Evolutionary conservation across 495 filamentous ascomycete species (phyloP).

Genomic region (Neurospora sp.): DNA sequence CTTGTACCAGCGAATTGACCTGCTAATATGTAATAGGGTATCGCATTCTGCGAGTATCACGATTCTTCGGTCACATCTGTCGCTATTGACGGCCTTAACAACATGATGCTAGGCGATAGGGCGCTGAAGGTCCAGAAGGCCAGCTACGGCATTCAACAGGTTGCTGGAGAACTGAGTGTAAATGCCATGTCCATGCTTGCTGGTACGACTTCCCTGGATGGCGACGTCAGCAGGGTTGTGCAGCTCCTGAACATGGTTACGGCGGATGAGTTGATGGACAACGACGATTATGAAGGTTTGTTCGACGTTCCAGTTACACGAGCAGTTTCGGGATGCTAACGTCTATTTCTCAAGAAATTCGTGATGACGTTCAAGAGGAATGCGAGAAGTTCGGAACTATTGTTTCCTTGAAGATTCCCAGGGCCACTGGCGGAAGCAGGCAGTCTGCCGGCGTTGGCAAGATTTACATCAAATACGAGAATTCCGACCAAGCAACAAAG

Average conservation of each 20-base stretch:
- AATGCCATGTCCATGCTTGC: conserved; percentile 99
- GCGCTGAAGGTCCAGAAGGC: conserved; percentile 78
- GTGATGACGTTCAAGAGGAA: conserved; percentile 83
- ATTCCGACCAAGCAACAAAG: conserved; percentile 63
- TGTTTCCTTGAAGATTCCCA: conserved; percentile 78
- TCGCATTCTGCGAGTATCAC: conserved; percentile 92
- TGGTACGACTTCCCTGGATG: conserved; percentile 70
- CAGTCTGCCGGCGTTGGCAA: conserved; percentile 88
- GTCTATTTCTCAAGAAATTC: conserved; percentile 58
- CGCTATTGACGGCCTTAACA: conserved; percentile 83
- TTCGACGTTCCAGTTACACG: conserved; percentile 3
- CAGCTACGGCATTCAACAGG: conserved; percentile 86
- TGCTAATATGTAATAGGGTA: conserved; percentile 49
- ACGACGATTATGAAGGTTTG: conserved; percentile 86
- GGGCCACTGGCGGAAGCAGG: conserved; percentile 70
- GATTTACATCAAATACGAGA: conserved; percentile 92
- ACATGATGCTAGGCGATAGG: conserved; percentile 82
- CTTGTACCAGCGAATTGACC: background rate
- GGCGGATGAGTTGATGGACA: conserved; percentile 84
- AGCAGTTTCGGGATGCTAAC: conserved; percentile 3
- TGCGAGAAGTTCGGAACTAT: conserved; percentile 83
- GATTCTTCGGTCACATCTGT: conserved; percentile 70
- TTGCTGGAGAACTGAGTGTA: conserved; percentile 85
- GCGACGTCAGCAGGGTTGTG: conserved; percentile 70
- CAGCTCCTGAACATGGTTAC: conserved; percentile 98